Evolutionary conservation across 73 alveolate species (phyloP).

Genomic region (Paramecium biaurelia): DNA sequence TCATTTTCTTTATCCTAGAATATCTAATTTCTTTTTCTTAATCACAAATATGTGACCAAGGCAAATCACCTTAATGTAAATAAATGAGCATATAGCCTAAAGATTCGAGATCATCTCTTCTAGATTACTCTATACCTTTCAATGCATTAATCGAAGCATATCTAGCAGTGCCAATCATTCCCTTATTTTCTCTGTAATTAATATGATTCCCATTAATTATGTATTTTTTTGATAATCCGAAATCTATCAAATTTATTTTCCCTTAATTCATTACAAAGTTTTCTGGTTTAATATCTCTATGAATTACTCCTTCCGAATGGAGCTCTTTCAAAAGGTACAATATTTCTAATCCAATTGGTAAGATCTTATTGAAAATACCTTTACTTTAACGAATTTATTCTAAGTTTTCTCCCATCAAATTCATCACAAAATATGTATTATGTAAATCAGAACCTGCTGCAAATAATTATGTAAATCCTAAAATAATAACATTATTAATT

Average conservation of each 20-base stretch:
- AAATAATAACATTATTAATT: background rate
- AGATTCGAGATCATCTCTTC: conserved; percentile 89
- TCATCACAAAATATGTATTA: conserved; percentile 84
- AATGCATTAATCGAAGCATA: conserved; percentile 73
- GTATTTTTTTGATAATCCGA: conserved; percentile 91
- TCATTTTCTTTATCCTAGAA: conserved; percentile 71
- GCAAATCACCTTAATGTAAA: conserved; percentile 81
- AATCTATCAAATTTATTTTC: conserved; percentile 81
- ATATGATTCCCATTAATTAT: conserved; percentile 81
- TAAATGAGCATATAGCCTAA: conserved; percentile 81
- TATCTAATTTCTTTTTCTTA: conserved; percentile 75
- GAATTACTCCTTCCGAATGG: conserved; percentile 57
- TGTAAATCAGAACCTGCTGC: conserved; percentile 73
- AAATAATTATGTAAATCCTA: background rate
- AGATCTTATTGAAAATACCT: background rate
- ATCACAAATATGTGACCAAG: conserved; percentile 79
- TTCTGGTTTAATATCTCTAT: conserved; percentile 64
- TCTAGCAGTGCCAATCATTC: conserved; percentile 94
- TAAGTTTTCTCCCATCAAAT: conserved; percentile 90
- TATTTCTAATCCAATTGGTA: conserved; percentile 43
- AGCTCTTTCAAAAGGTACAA: conserved; percentile 72
- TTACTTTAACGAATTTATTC: conserved; percentile 77
- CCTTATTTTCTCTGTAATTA: conserved; percentile 88
- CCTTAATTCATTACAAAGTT: conserved; percentile 70
- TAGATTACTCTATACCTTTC: conserved; percentile 70